These are phyloP conservation scores for Kodamaea sp. DNA, from an alignment of 1,139 yeast genomes.

Conservation along the genomic window DNA sequence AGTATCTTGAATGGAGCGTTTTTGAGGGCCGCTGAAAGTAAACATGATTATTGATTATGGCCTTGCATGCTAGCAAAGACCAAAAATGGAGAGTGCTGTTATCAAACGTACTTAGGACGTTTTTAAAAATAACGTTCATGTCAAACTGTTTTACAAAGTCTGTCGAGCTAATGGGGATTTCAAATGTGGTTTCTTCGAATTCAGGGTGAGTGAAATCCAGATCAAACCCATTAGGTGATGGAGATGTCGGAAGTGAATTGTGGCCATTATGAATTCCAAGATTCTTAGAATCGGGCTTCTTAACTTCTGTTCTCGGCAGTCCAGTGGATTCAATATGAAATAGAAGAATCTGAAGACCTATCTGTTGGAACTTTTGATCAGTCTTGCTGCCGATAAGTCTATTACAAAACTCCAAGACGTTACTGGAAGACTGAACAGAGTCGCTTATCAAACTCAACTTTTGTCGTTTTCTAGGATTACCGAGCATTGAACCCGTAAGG, in stretches of 20 bases:
- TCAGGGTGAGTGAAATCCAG: neutral
- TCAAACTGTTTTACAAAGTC: constrained; percentile 7
- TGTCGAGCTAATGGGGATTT: constrained; percentile 5
- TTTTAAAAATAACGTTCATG: constrained; percentile 16
- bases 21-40: neutral
- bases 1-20: constrained; percentile 4
- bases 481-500: neutral
- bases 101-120: constrained; percentile 25
- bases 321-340: constrained; percentile 23
- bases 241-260: neutral
- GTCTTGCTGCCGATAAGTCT: constrained; percentile 18
- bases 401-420: constrained; percentile 22
- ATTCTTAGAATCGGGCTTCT: too few species aligned
- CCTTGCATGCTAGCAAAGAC: constrained; percentile 34
- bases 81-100: constrained; percentile 28
- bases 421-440: constrained; percentile 17
- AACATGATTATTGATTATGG: constrained; percentile 17
- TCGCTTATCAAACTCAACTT: constrained; percentile 22
- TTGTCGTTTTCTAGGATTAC: constrained; percentile 17
- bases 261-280: neutral
- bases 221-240: neutral
- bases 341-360: constrained; percentile 32
- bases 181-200: constrained; percentile 5
- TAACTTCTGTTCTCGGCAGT: neutral
- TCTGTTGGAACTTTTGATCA: constrained; percentile 20